Percentiles rank a stretch among this genome's conserved stretches.
Evolutionary conservation across 257 asterid genomes (phyloP).

Genomic region (Avicennia marina): DNA sequence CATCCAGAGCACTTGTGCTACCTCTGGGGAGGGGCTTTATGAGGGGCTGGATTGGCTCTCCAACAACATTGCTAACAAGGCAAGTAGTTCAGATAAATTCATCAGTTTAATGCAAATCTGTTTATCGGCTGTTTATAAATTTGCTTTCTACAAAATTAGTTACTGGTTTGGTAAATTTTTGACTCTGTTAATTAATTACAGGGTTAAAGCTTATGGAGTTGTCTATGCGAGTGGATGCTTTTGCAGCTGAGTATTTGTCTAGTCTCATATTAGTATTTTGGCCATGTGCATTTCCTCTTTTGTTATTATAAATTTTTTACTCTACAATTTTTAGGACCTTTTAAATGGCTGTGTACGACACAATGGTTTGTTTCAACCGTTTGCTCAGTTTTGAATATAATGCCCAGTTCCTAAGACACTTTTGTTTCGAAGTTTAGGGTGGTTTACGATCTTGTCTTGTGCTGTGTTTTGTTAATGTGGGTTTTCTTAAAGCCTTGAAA

Average conservation of each 20-base stretch:
- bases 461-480: too few species aligned
- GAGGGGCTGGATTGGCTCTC: constrained; percentile 67
- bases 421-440: too few species aligned
- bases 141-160: not conserved
- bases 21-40: constrained; percentile 58
- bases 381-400: constrained; percentile 33
- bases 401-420: constrained; percentile 10
- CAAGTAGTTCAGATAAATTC: constrained; percentile 21
- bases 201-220: constrained; percentile 31
- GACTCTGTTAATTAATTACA: constrained; percentile 17
- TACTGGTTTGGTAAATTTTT: not conserved
- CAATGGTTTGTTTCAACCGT: constrained; percentile 26
- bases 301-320: too few species aligned
- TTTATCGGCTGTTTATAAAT: not conserved
- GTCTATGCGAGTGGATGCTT: constrained; percentile 19
- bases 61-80: constrained; percentile 63
- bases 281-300: too few species aligned
- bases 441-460: constrained; percentile 11
- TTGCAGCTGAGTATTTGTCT: not conserved
- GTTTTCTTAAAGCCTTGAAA: too few species aligned
- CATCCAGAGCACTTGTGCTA: constrained; percentile 62
- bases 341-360: constrained; percentile 23
- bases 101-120: not conserved
- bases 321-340: constrained; percentile 26
- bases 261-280: constrained; percentile 20